phyloP scores from a whole-genome alignment of 768 basidiomycete genomes.

The Podaxis sp. region DNA sequence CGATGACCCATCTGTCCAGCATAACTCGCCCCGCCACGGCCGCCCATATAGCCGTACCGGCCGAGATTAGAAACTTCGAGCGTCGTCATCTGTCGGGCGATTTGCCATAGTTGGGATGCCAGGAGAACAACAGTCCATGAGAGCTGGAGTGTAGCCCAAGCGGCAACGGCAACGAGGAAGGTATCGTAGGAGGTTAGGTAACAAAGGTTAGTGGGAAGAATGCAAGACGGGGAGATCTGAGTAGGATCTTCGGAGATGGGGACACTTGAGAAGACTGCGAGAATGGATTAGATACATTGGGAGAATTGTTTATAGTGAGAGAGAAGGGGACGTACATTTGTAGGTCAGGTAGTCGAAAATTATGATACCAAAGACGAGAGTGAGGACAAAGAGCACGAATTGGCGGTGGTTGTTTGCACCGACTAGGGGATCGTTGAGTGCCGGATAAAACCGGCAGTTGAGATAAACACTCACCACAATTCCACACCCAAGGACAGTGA shows the following conservation, averaged over 20 bases:
- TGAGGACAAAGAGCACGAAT: constrained; percentile 89
- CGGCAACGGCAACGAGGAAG: constrained; percentile 78
- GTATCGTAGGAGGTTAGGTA: constrained; percentile 67
- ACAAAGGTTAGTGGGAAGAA: constrained; percentile 71
- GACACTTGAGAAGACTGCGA: constrained; percentile 54
- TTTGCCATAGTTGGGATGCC: constrained; percentile 86
- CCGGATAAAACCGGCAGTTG: background rate
- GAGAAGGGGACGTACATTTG: constrained; percentile 56
- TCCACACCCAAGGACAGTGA: constrained; percentile 99
- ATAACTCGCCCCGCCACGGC: constrained; percentile 69
- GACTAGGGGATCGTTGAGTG: constrained; percentile 43
- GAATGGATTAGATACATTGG: background rate
- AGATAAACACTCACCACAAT: constrained; percentile 67
- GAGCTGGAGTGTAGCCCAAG: constrained; percentile 93
- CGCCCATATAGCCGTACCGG: constrained; percentile 96
- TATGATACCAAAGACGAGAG: constrained; percentile 77
- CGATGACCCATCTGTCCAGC: constrained; percentile 77
- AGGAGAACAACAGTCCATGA: constrained; percentile 91
- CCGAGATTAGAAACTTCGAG: constrained; percentile 95
- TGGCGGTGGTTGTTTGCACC: constrained; percentile 94
- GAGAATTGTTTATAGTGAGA: constrained; percentile 2
- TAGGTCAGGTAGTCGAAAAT: constrained; percentile 84
- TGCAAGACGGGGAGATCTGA: constrained; percentile 57
- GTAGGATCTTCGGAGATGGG: constrained; percentile 34
- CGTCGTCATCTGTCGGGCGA: constrained; percentile 92